phyloP scores from a whole-genome alignment of 2,329 filamentous ascomycete genomes.

The Xylariomycetidae sp. region DNA sequence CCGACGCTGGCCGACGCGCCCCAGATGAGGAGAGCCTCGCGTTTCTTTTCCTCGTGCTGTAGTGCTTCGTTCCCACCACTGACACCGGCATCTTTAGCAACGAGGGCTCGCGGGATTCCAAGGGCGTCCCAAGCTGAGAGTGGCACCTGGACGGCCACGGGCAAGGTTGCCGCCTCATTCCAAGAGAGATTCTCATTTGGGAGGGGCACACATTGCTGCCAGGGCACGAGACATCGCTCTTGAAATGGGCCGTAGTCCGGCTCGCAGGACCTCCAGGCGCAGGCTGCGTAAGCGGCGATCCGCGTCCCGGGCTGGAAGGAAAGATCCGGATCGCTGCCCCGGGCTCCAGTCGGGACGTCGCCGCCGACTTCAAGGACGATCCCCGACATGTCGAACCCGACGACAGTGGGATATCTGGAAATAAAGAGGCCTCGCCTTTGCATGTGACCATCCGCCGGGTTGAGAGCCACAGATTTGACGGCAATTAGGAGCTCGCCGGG shows the following conservation, averaged over 20 bases:
- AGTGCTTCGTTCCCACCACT: not conserved
- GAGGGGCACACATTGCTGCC: slow-evolving; percentile 33
- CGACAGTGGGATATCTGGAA: slow-evolving; percentile 34
- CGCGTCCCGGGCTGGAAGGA: slow-evolving; percentile 30
- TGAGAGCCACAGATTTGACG: slow-evolving; percentile 44
- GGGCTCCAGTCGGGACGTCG: slow-evolving; percentile 25
- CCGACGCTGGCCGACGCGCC: slow-evolving; percentile 42
- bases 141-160: slow-evolving; percentile 32
- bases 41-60: slow-evolving; percentile 10
- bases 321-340: slow-evolving; percentile 6
- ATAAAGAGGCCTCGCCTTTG: slow-evolving; percentile 39
- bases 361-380: slow-evolving; percentile 37
- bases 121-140: slow-evolving; percentile 35
- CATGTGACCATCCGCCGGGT: slow-evolving; percentile 40
- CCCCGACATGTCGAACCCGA: slow-evolving; percentile 39
- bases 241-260: slow-evolving; percentile 45
- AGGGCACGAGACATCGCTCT: slow-evolving; percentile 36
- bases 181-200: slow-evolving; percentile 29
- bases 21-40: slow-evolving; percentile 36
- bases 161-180: slow-evolving; percentile 35
- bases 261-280: slow-evolving; percentile 36
- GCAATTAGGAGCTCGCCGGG: slow-evolving; percentile 41
- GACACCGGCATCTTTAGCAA: slow-evolving; percentile 7
- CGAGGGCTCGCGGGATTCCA: slow-evolving; percentile 27
- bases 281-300: slow-evolving; percentile 33